Evolutionary conservation across 768 basidiomycete genomes (phyloP).

Genomic region (Psilocybe azurescens): DNA sequence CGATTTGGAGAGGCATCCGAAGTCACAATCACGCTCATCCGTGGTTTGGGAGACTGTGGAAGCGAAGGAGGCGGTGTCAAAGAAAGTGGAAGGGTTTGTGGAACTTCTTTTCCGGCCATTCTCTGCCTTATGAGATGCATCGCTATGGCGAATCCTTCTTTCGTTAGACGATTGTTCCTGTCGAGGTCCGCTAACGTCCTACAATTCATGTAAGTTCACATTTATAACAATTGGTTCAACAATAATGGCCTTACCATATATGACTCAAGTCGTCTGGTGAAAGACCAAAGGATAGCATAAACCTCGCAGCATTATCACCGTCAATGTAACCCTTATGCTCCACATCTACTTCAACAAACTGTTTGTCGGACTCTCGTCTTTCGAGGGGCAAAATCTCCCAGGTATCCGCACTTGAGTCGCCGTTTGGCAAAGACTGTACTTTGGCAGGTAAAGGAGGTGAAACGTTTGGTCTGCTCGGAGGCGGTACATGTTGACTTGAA

Average conservation of each 20-base stretch:
- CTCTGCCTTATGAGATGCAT: slow-evolving; percentile 40
- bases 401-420: neutral
- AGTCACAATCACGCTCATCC: neutral
- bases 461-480: neutral
- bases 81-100: slow-evolving; percentile 35
- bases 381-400: slow-evolving; percentile 36
- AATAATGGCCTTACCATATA: slow-evolving; percentile 38
- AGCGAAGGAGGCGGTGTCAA: slow-evolving; percentile 36
- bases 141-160: slow-evolving; percentile 43
- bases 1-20: neutral
- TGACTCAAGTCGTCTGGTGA: slow-evolving; percentile 37
- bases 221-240: neutral
- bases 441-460: neutral
- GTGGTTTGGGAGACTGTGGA: slow-evolving; percentile 16
- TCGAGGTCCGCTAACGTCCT: slow-evolving; percentile 42
- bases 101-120: slow-evolving; percentile 37
- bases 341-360: slow-evolving; percentile 37
- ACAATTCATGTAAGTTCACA: neutral
- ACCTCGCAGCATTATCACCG: slow-evolving; percentile 36
- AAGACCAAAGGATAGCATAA: slow-evolving; percentile 37
- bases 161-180: slow-evolving; percentile 37
- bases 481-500: neutral
- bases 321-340: slow-evolving; percentile 36
- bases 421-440: neutral
- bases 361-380: slow-evolving; percentile 32